Evolutionary conservation across 768 basidiomycete genomes (phyloP).

Genomic region (Boletus edulis): DNA sequence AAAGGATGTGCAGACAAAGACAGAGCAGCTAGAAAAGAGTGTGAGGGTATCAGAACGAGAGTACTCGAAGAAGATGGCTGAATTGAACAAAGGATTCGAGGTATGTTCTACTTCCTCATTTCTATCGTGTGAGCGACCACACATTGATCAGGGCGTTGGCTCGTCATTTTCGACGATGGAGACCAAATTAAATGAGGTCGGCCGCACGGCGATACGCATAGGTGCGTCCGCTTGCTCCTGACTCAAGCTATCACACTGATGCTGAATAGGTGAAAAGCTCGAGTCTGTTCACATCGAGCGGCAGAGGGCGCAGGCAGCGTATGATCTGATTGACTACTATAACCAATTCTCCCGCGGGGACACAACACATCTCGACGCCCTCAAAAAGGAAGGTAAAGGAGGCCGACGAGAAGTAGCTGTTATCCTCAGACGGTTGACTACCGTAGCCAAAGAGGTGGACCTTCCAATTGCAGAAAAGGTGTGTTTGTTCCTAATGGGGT

Average conservation of each 20-base stretch:
- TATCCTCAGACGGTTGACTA: slow-evolving; percentile 77
- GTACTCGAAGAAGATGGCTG: slow-evolving; percentile 92
- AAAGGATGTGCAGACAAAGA: slow-evolving; percentile 86
- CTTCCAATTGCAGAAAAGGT: slow-evolving; percentile 81
- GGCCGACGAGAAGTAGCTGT: slow-evolving; percentile 89
- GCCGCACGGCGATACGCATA: slow-evolving; percentile 90
- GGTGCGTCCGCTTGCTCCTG: slow-evolving; percentile 41
- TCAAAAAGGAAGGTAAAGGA: slow-evolving; percentile 85
- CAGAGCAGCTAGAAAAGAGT: slow-evolving; percentile 89
- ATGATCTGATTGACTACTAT: slow-evolving; percentile 91
- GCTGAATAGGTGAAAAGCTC: slow-evolving; percentile 78
- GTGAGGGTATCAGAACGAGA: slow-evolving; percentile 88
- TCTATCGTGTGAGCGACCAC: not conserved
- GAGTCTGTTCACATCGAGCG: slow-evolving; percentile 92
- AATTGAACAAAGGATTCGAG: slow-evolving; percentile 92
- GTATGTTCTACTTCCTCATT: slow-evolving; percentile 40
- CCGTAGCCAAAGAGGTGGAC: slow-evolving; percentile 92
- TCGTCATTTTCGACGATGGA: slow-evolving; percentile 90
- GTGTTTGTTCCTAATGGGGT: slow-evolving; percentile 17
- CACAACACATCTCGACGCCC: slow-evolving; percentile 65
- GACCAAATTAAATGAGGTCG: slow-evolving; percentile 86
- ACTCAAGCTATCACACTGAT: slow-evolving; percentile 2
- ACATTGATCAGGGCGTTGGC: slow-evolving; percentile 65
- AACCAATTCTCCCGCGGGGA: slow-evolving; percentile 87
- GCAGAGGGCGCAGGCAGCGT: slow-evolving; percentile 90